Base-by-base conservation (phyloP, 2,329 filamentous ascomycete genomes). In the Neodidymelliopsis sp. region DNA sequence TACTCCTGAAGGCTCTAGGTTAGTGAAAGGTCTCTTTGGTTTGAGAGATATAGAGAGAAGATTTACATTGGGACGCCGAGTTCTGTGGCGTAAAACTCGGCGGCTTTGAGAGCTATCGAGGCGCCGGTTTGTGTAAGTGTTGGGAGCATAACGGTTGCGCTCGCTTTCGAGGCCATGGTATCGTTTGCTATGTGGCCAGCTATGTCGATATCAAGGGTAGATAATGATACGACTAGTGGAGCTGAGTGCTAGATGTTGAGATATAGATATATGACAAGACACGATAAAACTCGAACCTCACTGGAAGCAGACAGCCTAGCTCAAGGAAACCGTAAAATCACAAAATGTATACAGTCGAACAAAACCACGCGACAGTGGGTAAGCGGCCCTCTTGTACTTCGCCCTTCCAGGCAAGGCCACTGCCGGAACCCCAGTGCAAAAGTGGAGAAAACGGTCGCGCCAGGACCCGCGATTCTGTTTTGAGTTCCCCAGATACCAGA, bases 1-100 rank as follows among this genome's bases (percentile, higher is more conserved):
- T 78, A 69, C 78, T 79, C 76, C 75, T n/a, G n/a, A n/a, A n/a
- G n/a, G n/a, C n/a, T n/a, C n/a, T n/a, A n/a, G n/a, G n/a, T n/a
- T n/a, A n/a, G n/a, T 77, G 37, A 29, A 13, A 9, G 9, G 19
- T 24, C 13, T 5, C 31, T 24, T 30, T 9, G 11, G 19, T 23
- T 6, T 40, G 18, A 23, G 18, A 12, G 11, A n/a, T 2, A 2
- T 16, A 4, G 4, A 19, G 8, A 22, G 16, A 4, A 13, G 11
- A 4, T 39, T 22, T 39, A 61, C 76, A 77, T 77, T 40, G 56
- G 56, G 4, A 71, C 52, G 18, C 64, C 61, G 20, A 66, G 61
- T 12, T 52, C 46, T n/a, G 49, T 33, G 27, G 69, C 65, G 37
- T 66, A 56, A 34, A 59, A 47, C 45, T 67, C 61, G 25, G 62